phyloP scores from a whole-genome alignment of 495 filamentous ascomycete genomes.

The Cercophora scortea region DNA sequence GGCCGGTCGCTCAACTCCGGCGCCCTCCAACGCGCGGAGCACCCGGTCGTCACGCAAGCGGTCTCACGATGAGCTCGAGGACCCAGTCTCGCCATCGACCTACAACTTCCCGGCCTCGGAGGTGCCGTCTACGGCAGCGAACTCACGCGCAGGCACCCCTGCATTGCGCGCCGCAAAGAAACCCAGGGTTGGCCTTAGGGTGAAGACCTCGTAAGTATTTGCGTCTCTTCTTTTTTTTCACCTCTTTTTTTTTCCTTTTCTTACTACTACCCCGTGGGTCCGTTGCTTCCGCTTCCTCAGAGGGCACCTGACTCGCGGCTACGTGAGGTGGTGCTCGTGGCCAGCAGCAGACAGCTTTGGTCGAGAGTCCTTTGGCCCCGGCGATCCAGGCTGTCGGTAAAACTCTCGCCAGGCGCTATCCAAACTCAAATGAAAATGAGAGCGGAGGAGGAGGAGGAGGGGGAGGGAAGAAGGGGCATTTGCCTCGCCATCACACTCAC shows the following conservation, averaged over 20 bases:
- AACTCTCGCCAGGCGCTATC: too few relatives aligned
- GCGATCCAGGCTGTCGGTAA: too few relatives aligned
- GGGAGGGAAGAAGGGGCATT: too few relatives aligned
- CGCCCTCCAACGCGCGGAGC: conserved; percentile 20
- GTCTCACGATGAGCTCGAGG: conserved; percentile 38
- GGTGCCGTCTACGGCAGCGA: conserved; percentile 34
- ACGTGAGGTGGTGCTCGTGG: too few relatives aligned
- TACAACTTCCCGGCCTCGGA: conserved; percentile 28
- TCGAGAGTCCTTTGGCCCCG: too few relatives aligned
- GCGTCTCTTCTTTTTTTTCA: not conserved
- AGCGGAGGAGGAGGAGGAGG: too few relatives aligned
- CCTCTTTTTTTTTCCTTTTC: not conserved
- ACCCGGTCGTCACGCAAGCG: conserved; percentile 35
- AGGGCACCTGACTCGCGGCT: too few relatives aligned
- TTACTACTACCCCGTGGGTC: not conserved
- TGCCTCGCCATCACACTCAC: too few relatives aligned
- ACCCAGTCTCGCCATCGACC: conserved; percentile 36
- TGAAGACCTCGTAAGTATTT: conserved; percentile 62
- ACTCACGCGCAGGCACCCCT: conserved; percentile 51
- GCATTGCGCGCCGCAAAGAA: conserved; percentile 46
- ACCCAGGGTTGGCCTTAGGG: conserved; percentile 47
- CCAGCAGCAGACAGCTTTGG: too few relatives aligned
- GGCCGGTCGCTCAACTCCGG: conserved; percentile 12
- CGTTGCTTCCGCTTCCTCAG: too few relatives aligned
- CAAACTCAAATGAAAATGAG: too few relatives aligned